These are phyloP conservation scores for Physaria fendleri DNA, from an alignment of 345 rosid genomes.

Conservation along the genomic window DNA sequence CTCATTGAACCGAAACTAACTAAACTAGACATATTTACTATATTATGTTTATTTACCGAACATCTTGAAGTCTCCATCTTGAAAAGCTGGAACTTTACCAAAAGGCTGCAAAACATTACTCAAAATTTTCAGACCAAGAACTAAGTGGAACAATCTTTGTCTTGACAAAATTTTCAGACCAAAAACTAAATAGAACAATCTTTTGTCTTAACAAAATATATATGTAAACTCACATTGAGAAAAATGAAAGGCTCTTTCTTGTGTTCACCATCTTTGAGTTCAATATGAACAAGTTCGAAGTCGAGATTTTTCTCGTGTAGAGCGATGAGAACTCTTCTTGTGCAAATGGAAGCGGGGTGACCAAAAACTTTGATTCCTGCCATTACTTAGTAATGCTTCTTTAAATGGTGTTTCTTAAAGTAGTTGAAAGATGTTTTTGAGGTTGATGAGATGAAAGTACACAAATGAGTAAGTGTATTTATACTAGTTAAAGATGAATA, in stretches of 20 bases:
- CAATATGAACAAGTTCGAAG: slow-evolving; percentile 29
- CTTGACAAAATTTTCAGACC: too few species aligned
- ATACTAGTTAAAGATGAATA: too few species aligned
- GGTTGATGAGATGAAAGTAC: too few species aligned
- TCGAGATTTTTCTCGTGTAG: slow-evolving; percentile 33
- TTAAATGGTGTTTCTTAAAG: too few species aligned
- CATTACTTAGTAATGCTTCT: not conserved
- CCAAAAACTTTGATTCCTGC: slow-evolving; percentile 32
- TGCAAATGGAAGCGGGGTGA: slow-evolving; percentile 24
- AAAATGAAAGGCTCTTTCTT: slow-evolving; percentile 26
- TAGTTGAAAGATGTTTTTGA: too few species aligned
- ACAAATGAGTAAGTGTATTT: too few species aligned
- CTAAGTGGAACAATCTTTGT: too few species aligned
- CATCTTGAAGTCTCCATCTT: slow-evolving; percentile 64
- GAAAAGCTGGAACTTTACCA: slow-evolving; percentile 67
- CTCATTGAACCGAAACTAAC: too few species aligned
- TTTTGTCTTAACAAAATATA: not conserved
- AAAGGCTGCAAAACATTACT: slow-evolving; percentile 49
- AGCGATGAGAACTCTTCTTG: slow-evolving; percentile 35
- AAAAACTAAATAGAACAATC: not conserved
- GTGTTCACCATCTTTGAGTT: slow-evolving; percentile 27
- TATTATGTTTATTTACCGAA: slow-evolving; percentile 33
- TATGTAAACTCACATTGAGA: slow-evolving; percentile 27
- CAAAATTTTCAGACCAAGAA: slow-evolving; percentile 11
- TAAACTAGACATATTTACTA: slow-evolving; percentile 24